Evolutionary conservation across 257 asterid genomes (phyloP).

Genomic region (Petunia secreta): DNA sequence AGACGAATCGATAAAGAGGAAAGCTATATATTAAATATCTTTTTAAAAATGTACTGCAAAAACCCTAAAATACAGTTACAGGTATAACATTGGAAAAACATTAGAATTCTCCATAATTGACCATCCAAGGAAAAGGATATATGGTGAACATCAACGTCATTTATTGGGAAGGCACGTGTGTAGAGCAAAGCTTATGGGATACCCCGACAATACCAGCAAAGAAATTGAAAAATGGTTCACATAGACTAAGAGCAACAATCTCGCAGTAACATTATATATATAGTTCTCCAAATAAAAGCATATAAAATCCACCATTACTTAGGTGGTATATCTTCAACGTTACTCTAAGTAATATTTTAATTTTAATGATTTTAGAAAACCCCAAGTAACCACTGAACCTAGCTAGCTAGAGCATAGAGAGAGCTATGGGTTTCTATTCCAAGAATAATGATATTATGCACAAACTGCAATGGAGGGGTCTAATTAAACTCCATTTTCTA

Average conservation of each 20-base stretch:
- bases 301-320: constrained; percentile 2
- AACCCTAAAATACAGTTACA: too few species aligned
- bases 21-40: too few species aligned
- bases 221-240: background rate
- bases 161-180: constrained; percentile 38
- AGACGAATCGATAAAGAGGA: background rate
- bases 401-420: background rate
- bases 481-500: too few species aligned
- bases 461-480: too few species aligned
- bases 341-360: constrained; percentile 32
- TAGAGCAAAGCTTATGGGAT: constrained; percentile 35
- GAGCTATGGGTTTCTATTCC: background rate
- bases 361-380: background rate
- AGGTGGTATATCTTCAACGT: constrained; percentile 38
- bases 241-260: background rate
- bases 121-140: constrained; percentile 16
- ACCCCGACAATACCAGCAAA: constrained; percentile 23
- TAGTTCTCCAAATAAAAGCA: background rate
- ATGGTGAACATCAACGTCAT: background rate
- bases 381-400: constrained; percentile 7
- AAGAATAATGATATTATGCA: background rate
- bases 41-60: too few species aligned
- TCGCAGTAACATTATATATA: background rate
- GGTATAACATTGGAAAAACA: too few species aligned
- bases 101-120: background rate